Conservation (phyloP, 2,329 filamentous ascomycete species). For the Monosporascus sp. region DNA sequence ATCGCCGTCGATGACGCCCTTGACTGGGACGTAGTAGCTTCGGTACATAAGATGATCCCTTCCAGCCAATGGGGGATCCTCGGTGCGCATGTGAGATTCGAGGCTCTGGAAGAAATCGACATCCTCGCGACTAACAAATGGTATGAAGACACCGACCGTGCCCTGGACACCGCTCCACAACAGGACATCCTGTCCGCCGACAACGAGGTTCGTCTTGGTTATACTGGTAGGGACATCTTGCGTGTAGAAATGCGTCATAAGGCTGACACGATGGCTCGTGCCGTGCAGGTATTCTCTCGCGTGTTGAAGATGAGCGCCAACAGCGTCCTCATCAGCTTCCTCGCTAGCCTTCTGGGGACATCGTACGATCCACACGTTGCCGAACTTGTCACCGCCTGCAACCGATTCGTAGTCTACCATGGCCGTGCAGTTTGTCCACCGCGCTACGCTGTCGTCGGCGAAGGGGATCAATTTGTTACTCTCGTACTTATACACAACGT, state of each 20-base stretch:
- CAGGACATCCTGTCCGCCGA: constrained; percentile 85
- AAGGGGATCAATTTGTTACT: constrained; percentile 93
- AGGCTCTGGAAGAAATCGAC: constrained; percentile 96
- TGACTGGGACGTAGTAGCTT: constrained; percentile 92
- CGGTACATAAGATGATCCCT: constrained; percentile 94
- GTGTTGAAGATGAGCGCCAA: constrained; percentile 85
- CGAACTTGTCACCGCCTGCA: constrained; percentile 95
- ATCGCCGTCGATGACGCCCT: constrained; percentile 95
- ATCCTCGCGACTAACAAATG: constrained; percentile 86
- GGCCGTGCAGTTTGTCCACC: constrained; percentile 85
- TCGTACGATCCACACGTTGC: constrained; percentile 89
- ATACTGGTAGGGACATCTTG: constrained; percentile 92
- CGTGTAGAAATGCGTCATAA: constrained; percentile 84
- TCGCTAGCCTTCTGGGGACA: constrained; percentile 81
- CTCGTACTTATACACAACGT: constrained; percentile 87
- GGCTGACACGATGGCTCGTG: constrained; percentile 74
- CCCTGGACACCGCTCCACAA: constrained; percentile 94
- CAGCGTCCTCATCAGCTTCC: constrained; percentile 87
- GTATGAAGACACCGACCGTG: constrained; percentile 87
- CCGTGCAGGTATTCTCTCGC: constrained; percentile 88
- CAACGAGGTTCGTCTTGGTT: constrained; percentile 82
- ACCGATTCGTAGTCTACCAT: constrained; percentile 98
- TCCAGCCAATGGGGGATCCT: constrained; percentile 84
- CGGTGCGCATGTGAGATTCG: constrained; percentile 79
- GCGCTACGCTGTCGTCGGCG: constrained; percentile 79